Evolutionary conservation across 1,139 yeast genomes (phyloP), one percentile per base, ranked within the genome.

Genomic region (Magnusiomyces suaveolens): DNA sequence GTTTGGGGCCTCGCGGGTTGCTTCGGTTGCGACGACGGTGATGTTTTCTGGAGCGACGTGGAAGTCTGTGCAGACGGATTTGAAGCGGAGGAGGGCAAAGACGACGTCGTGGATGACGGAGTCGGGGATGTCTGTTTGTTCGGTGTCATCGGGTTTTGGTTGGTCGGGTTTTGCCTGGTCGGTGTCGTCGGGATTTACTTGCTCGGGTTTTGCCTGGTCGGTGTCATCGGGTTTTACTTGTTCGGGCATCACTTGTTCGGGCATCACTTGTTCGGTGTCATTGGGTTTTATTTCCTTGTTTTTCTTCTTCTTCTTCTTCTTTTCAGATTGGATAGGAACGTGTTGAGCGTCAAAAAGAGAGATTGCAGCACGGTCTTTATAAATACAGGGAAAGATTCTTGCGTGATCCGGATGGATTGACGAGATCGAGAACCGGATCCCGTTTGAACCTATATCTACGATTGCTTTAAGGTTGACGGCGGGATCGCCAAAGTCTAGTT

Each of bases 391-490:
- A 76, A 83, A 77, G 2, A 81, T 79, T 56, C 89, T 72, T 1
- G 86, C 85, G 66, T 81, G 84, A 57, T 77, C 80, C 1, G 82
- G 73, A 2, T 83, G 82, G 51, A 78, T 74, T 2, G 86, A 81
- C 14, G 86, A 79, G 44, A 83, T 82, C 50, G 84, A 78, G 64
- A 83, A 82, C 55, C 88, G 69, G 53, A 82, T 77, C 46, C 85
- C 87, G 61, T 81, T 81, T 20, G 87, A 80, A 1, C 87, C 87
- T 26, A 82, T 81, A 64, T 83, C 87, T 1, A 81, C 85, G 48
- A 82, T 79, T 6, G 66, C 69, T 51, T 63, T 53, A 18, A 64
- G 43, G 29, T 51, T 32, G 18, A 10, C 8, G 18, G 8, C 20
- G n/a, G 20, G 20, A 12, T 38, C 18, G 4, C 12, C 36, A 8